Evolutionary conservation across 345 rosid species (phyloP).

Genomic region (Gossypium arboreum): DNA sequence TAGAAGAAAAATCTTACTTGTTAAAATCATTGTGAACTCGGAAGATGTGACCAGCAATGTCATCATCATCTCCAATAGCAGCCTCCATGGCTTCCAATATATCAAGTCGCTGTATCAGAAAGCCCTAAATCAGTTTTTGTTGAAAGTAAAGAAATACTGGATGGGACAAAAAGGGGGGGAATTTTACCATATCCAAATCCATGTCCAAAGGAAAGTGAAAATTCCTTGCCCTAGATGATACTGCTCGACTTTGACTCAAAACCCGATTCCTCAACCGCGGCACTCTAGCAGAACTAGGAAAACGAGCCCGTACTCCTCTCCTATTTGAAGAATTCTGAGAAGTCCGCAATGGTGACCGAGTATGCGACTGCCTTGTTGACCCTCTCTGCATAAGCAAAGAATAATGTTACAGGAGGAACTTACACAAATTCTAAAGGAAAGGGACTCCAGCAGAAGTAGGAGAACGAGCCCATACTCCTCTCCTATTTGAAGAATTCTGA

Average conservation of each 20-base stretch:
- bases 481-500: constrained; percentile 44
- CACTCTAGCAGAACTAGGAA: constrained; percentile 38
- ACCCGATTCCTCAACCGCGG: constrained; percentile 48
- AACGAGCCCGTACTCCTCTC: constrained; percentile 41
- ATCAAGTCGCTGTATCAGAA: constrained; percentile 58
- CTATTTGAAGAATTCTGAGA: constrained; percentile 42
- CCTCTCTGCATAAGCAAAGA: constrained; percentile 34
- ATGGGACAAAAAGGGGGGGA: neutral
- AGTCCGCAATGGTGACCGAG: constrained; percentile 37
- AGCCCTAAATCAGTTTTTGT: constrained; percentile 14
- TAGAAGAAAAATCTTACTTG: constrained; percentile 50
- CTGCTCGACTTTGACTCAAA: constrained; percentile 35
- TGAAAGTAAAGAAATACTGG: neutral
- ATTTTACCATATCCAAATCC: constrained; percentile 66
- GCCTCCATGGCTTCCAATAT: constrained; percentile 74
- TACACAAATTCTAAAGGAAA: neutral
- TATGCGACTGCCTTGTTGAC: constrained; percentile 31
- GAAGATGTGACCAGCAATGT: constrained; percentile 36
- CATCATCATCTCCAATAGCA: constrained; percentile 40
- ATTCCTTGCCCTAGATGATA: constrained; percentile 39
- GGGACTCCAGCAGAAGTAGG: constrained; percentile 19
- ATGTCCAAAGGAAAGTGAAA: constrained; percentile 57
- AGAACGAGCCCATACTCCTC: constrained; percentile 36
- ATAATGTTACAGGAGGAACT: neutral
- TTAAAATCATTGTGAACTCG: constrained; percentile 62